Evolutionary conservation across 352 stramenopile genomes (phyloP).

Genomic region (Phytophthora ohioensis): DNA sequence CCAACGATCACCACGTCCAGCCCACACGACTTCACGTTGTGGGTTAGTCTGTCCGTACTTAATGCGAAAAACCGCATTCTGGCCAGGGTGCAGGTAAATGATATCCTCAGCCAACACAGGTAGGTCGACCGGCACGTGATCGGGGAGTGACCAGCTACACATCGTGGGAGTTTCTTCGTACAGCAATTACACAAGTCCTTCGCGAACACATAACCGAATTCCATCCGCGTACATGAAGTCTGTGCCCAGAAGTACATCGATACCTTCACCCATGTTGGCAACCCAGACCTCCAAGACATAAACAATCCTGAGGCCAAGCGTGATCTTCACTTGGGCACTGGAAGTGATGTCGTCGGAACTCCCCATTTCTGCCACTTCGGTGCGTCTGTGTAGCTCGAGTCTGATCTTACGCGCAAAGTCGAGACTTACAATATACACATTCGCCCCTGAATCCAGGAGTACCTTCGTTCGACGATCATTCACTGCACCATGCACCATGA

Average conservation of each 20-base stretch:
- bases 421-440: constrained; percentile 33
- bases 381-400: constrained; percentile 3
- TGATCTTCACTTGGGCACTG: constrained; percentile 34
- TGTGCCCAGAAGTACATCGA: constrained; percentile 39
- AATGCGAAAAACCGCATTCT: not conserved
- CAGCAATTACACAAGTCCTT: constrained; percentile 11
- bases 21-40: constrained; percentile 1
- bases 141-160: not conserved
- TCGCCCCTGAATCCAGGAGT: constrained; percentile 27
- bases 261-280: constrained; percentile 20
- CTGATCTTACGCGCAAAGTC: constrained; percentile 34
- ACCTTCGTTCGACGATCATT: constrained; percentile 14
- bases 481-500: constrained; percentile 20
- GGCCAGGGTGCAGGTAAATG: not conserved
- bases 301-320: constrained; percentile 9
- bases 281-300: no score
- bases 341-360: constrained; percentile 23
- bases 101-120: not conserved
- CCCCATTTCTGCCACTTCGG: constrained; percentile 19
- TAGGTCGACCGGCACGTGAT: not conserved
- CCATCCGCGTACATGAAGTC: constrained; percentile 41
- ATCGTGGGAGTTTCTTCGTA: not conserved
- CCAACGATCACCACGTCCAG: not conserved
- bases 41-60: not conserved
- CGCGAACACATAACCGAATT: constrained; percentile 14